phyloP scores from a whole-genome alignment of 129 eudicot species.

The Flaveria sonorensis region DNA sequence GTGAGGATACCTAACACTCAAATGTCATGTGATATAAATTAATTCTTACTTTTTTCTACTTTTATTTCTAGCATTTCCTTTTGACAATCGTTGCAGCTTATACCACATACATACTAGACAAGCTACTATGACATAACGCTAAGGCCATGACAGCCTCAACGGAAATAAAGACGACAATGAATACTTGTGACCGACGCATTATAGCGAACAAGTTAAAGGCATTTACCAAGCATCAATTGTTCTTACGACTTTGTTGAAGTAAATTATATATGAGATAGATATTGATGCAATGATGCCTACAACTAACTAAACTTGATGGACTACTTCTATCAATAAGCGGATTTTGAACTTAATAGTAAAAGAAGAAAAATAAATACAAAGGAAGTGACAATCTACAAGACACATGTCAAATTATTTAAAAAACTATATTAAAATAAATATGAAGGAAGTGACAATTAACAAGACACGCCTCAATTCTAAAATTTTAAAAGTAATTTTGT shows the following conservation, averaged over 20 bases:
- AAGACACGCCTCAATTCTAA: too few relatives aligned
- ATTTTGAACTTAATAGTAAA: too few relatives aligned
- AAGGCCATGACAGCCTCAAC: not conserved
- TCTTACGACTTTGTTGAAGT: not conserved
- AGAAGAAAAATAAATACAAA: too few relatives aligned
- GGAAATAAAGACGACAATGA: not conserved
- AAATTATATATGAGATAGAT: not conserved
- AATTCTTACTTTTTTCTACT: not conserved
- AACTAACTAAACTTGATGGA: too few relatives aligned
- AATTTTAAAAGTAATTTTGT: too few relatives aligned
- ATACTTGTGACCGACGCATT: not conserved
- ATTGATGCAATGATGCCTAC: not conserved
- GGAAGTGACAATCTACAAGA: too few relatives aligned
- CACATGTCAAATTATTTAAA: too few relatives aligned
- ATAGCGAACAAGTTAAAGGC: not conserved
- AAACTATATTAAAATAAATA: too few relatives aligned
- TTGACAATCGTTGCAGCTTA: not conserved
- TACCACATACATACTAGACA: not conserved
- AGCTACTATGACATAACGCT: not conserved
- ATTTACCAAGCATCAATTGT: not conserved
- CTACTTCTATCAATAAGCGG: too few relatives aligned
- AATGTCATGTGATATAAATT: not conserved
- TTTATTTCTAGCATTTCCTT: not conserved
- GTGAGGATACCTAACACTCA: not conserved
- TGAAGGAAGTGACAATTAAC: too few relatives aligned